A percentile compares a stretch with the other conserved stretches of the same genome.
Conservation (phyloP, 2,329 filamentous ascomycete species). For the Zasmidium cellare region DNA sequence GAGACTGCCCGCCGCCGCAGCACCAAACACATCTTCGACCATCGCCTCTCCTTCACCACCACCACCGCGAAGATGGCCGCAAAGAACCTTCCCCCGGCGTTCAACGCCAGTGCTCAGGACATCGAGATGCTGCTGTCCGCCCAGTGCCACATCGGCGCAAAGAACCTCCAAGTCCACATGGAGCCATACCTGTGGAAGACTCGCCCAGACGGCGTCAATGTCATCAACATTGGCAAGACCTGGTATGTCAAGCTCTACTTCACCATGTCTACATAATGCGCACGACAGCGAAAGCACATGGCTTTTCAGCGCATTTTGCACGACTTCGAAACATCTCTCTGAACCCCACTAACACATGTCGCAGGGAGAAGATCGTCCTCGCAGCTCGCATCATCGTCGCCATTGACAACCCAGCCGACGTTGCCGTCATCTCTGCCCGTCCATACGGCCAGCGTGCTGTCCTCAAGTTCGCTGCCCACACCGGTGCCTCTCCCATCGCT, state of each 20-base stretch:
- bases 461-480: constrained; percentile 99
- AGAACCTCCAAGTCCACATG: constrained; percentile 99
- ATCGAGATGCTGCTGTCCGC: constrained; percentile 99
- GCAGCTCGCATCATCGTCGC: constrained; percentile 98
- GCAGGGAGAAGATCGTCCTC: constrained; percentile 98
- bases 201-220: constrained; percentile 95
- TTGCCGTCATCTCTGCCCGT: constrained; percentile 98
- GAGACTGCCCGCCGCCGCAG: constrained; percentile 12
- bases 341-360: constrained; percentile 17
- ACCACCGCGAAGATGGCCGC: constrained; percentile 78
- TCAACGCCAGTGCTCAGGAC: constrained; percentile 97
- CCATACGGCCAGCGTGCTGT: constrained; percentile 99
- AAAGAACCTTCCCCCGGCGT: constrained; percentile 86
- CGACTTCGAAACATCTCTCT: neutral
- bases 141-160: constrained; percentile 93
- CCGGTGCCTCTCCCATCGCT: constrained; percentile 94
- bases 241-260: constrained; percentile 65
- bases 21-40: constrained; percentile 15
- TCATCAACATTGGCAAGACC: constrained; percentile 99
- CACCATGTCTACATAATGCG: neutral
- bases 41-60: constrained; percentile 10
- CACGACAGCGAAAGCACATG: neutral
- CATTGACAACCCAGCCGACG: constrained; percentile 98
- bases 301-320: constrained; percentile 1
- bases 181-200: constrained; percentile 99